Base-by-base conservation (phyloP, 345 rosid species). In the Arabidopsis arenosa region DNA sequence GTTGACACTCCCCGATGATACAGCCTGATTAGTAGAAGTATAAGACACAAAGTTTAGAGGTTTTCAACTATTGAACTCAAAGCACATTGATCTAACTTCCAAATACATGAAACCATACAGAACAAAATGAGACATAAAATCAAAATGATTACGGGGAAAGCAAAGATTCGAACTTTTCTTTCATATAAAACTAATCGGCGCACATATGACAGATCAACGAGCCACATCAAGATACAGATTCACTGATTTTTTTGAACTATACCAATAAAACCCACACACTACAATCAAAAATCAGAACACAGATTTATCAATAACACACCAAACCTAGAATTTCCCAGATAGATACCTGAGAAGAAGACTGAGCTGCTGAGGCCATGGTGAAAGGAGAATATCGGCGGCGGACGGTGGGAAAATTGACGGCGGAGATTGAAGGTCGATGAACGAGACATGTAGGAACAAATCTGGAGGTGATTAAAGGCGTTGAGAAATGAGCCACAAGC, bases 331-430 rank as follows among this genome's bases (percentile, higher is more conserved):
- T 26, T 14, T 39, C 4, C 44, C 67, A 33, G 36, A 18, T 51
- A 65, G 60, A 18, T 76, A 86, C 92, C 90, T 86, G 88, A 71
- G 88, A 77, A 35, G 85, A 79, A 64, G 93, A 80, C 77, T 74
- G 89, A 87, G 90, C 32, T 33, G 91, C 73, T 14, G 90, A 85
- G n/a, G 97, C 93, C 97, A 89, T 86, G 84, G 83, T 56, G 63
- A 81, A 75, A 63, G 80, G 51, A 21, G 47, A 70, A 70, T 23
- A 28, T 48, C 77, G 80, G 40, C 52, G 76, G 48, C 26, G 72
- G 15, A 58, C 13, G 45, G 63, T 12, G 54, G 80, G 41, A 77
- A 60, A 63, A 70, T 68, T 30, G 55, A 79, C 40, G 77, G 68
- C 66, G 75, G 63, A 74, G 51, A 63, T 15, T 45, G 75, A 53